A percentile compares a stretch with the other conserved stretches of the same genome.
Conservation (phyloP, 2,329 filamentous ascomycete genomes). For the Fusarium citri region DNA sequence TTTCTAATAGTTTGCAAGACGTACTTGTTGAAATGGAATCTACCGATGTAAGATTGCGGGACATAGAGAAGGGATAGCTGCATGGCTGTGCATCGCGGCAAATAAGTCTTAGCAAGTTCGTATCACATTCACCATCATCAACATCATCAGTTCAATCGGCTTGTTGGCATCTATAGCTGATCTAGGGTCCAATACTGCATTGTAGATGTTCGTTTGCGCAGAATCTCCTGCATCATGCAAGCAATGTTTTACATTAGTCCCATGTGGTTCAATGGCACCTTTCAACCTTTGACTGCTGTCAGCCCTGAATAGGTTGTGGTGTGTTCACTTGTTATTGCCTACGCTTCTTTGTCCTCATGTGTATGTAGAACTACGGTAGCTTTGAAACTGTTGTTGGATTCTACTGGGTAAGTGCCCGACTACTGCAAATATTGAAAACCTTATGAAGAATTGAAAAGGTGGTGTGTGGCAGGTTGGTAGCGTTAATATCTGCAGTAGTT, state of each 20-base stretch:
- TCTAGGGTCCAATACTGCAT: no score
- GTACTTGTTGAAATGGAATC: neutral
- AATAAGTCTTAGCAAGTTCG: no score
- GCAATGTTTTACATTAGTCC: neutral
- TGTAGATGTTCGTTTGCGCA: neutral
- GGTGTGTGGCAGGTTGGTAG: neutral
- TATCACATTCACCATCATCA: no score
- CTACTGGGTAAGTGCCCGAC: no score
- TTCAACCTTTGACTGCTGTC: neutral
- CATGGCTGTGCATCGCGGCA: no score
- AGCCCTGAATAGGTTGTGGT: neutral
- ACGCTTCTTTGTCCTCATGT: accelerated
- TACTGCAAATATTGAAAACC: neutral
- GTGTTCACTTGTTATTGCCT: neutral
- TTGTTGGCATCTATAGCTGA: no score
- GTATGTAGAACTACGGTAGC: no score
- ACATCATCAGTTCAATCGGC: no score
- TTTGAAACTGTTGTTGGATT: no score
- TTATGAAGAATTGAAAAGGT: neutral
- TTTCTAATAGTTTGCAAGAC: neutral
- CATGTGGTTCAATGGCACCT: neutral
- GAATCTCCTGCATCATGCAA: neutral
- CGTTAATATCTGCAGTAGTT: neutral
- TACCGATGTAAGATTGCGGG: no score
- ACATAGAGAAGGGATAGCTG: accelerated